Conservation (phyloP, 225 moss, liverwort and hornwort species). For the Thuidium tamariscinum region DNA sequence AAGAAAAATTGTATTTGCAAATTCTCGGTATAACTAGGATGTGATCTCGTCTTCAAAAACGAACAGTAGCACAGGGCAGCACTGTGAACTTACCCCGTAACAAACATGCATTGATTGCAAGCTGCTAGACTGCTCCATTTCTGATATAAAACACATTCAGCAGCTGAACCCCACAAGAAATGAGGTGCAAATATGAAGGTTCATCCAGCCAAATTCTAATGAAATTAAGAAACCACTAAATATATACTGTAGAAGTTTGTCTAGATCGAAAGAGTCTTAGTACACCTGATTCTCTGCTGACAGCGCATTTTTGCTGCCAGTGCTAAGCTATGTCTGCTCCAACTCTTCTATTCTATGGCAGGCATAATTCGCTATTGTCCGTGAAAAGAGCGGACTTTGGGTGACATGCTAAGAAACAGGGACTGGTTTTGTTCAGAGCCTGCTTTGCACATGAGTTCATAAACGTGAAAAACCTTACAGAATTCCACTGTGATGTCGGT, state of each 20-base stretch:
- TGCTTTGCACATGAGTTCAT: not conserved
- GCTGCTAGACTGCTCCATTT: not conserved
- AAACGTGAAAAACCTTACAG: not conserved
- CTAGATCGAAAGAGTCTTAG: not conserved
- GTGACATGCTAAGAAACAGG: not conserved
- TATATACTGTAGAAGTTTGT: not conserved
- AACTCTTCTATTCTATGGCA: not conserved
- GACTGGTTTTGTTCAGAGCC: not conserved
- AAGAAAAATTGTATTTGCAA: not conserved
- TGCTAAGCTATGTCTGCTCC: not conserved
- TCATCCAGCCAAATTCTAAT: not conserved
- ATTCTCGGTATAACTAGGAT: not conserved
- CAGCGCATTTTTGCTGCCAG: not conserved
- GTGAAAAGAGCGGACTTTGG: not conserved
- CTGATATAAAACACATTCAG: constrained; percentile 1
- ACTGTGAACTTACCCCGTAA: not conserved
- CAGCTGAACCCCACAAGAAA: not conserved
- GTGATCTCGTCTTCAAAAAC: not conserved
- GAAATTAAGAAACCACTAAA: not conserved
- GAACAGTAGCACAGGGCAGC: not conserved
- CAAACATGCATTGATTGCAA: not conserved
- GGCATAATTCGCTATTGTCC: not conserved
- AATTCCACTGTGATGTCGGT: not conserved
- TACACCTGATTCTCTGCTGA: not conserved
- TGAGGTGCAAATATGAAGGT: not conserved